Base-by-base conservation (phyloP, 768 basidiomycete species). In the Lentinula lateritia region DNA sequence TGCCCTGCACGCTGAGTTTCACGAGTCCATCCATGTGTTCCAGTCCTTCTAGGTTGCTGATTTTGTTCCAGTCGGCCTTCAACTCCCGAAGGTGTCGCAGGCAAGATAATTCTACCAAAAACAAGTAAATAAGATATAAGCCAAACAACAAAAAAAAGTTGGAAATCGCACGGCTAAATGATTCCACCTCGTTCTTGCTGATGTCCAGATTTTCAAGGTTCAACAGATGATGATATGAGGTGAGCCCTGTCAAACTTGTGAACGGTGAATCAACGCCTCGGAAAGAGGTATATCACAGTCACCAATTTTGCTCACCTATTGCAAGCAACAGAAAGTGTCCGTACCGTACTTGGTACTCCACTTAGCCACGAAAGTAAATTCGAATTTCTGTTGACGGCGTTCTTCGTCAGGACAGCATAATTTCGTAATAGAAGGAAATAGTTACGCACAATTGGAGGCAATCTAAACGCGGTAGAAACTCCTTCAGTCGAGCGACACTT, bases 191-290 rank as follows among this genome's bases (percentile, higher is more conserved):
- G 73, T 98, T 98, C 68, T 85, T 73, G 72, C 93, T 94, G 63
- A 99, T 86, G 75, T 99, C 94, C 69, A 99, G 81, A 68, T 83
- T 85, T 74, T 95, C 93, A 45, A 99, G 80, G 70, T 92, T 91
- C 39, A 80, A 76, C 68, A 99, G 79, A 73, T 98, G 94, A 70
- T 82, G 81, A 74, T 93, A 96, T 28, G 95, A 93, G 38, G 94
- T 94, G 65, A 95, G 76, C 64, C 86, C 83, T 67, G 92, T 91
- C 66, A 98, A 80, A 66, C 92, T 93, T 73, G 35, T 23, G 65
- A 62, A 57, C 62, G 52, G 66, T 56, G 28, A 59, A 46, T 45
- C 57, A 62, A 61, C 65, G 56, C 35, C 13, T 20, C 48, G 63
- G 18, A 43, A 50, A 45, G 43, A 18, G 35, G 50, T 15, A 36